Evolutionary conservation across 78 protist genomes (phyloP).

Genomic region (Emiliania huxleyi): DNA sequence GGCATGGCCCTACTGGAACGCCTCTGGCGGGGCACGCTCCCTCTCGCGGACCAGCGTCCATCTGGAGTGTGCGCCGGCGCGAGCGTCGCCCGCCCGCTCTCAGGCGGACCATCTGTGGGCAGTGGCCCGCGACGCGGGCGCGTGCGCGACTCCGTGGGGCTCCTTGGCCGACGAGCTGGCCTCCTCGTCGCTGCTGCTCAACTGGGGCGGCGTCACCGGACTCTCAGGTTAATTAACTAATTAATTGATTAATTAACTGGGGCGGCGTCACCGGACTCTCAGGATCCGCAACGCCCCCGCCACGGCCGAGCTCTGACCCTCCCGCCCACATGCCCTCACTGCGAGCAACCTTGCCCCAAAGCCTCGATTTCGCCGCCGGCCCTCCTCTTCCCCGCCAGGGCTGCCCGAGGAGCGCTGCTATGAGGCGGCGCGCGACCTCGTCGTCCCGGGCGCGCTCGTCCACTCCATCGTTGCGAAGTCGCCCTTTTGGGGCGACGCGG

Average conservation of each 20-base stretch:
- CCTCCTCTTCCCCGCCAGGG: neutral
- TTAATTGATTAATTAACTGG: neutral
- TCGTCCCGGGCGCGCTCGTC: neutral
- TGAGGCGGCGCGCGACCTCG: neutral
- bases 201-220: neutral
- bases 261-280: neutral
- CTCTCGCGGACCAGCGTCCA: too few species aligned
- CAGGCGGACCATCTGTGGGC: neutral
- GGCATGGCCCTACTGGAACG: neutral
- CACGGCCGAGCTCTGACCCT: too few species aligned
- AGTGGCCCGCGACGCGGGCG: neutral
- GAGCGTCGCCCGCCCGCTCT: too few species aligned
- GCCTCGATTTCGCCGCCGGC: too few species aligned
- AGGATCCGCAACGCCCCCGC: neutral
- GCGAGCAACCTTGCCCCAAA: too few species aligned
- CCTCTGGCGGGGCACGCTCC: neutral
- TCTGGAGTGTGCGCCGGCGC: too few species aligned
- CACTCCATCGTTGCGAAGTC: neutral
- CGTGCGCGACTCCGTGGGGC: conserved; percentile 19
- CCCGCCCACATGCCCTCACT: too few species aligned
- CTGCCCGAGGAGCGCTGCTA: conserved; percentile 14
- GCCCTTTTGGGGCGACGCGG: neutral
- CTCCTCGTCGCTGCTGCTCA: neutral
- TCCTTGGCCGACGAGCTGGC: neutral
- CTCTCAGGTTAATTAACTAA: too few species aligned